Conservation (phyloP, 257 asterid species). For the Plantago major region DNA sequence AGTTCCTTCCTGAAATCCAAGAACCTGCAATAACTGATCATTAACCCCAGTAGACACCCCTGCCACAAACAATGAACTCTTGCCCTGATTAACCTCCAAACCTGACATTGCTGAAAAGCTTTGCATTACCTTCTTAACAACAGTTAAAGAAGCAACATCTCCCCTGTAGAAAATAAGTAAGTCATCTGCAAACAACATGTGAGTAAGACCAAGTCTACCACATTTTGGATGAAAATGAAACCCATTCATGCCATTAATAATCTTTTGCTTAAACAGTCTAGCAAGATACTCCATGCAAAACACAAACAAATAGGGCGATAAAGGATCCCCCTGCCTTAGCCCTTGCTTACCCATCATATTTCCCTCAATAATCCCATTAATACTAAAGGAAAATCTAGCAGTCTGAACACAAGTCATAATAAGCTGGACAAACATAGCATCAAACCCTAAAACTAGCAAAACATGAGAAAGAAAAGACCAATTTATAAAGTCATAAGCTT, state of each 20-base stretch:
- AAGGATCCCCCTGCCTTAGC: background rate
- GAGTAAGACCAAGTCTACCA: no score
- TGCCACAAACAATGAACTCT: background rate
- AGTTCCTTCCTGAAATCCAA: background rate
- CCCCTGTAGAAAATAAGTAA: background rate
- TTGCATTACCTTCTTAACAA: no score
- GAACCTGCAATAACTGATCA: no score
- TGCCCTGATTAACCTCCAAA: no score
- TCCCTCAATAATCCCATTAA: background rate
- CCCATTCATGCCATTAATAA: no score
- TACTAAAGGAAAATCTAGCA: background rate
- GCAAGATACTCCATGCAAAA: background rate
- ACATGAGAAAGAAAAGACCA: no score
- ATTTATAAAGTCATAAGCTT: no score
- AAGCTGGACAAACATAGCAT: no score
- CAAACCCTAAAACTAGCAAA: no score
- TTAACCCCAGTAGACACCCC: background rate
- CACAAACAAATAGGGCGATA: background rate
- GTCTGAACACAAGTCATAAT: background rate
- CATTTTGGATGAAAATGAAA: background rate
- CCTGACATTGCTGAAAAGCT: background rate
- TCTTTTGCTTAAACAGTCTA: background rate
- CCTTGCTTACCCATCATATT: background rate
- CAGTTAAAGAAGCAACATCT: background rate
- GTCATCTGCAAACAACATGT: background rate